These are phyloP conservation scores for Creolimax fragrantissima DNA, from an alignment of 78 protist species.

Conservation along the genomic window DNA sequence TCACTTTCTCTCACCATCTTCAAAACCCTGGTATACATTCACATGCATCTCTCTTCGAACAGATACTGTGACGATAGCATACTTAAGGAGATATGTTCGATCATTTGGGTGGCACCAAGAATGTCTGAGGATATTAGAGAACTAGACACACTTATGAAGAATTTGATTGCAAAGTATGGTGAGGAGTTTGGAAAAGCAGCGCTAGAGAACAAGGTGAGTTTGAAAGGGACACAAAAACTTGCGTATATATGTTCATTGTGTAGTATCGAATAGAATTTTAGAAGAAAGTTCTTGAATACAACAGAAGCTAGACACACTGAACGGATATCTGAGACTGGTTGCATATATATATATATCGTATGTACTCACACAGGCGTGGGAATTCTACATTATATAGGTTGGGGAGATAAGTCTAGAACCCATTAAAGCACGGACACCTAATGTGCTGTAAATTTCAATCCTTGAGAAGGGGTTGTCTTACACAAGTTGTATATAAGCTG, in stretches of 20 bases:
- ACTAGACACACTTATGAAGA: constrained; percentile 26
- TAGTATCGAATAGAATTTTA: too few relatives aligned
- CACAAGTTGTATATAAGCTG: not conserved
- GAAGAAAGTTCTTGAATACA: too few relatives aligned
- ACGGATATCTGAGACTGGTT: not conserved
- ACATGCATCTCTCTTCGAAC: not conserved
- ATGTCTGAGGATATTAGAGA: not conserved
- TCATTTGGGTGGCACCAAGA: constrained; percentile 11
- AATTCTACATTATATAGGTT: too few relatives aligned
- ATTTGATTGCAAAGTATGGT: not conserved
- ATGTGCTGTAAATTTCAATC: not conserved
- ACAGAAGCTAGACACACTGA: too few relatives aligned
- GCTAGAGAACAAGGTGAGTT: constrained; percentile 2
- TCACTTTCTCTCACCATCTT: too few relatives aligned
- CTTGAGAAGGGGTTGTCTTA: not conserved
- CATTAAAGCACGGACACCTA: not conserved
- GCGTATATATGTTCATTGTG: too few relatives aligned
- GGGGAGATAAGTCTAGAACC: not conserved
- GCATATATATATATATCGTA: not conserved
- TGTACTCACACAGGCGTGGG: not conserved
- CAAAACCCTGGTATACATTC: not conserved
- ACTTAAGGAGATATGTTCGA: not conserved
- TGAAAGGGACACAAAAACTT: not conserved
- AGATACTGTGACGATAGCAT: not conserved
- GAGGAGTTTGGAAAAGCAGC: not conserved